Percentiles rank a stretch among this genome's conserved stretches.
phyloP scores from a whole-genome alignment of 2,329 filamentous ascomycete genomes.

The Acephala macrosclerotiorum region DNA sequence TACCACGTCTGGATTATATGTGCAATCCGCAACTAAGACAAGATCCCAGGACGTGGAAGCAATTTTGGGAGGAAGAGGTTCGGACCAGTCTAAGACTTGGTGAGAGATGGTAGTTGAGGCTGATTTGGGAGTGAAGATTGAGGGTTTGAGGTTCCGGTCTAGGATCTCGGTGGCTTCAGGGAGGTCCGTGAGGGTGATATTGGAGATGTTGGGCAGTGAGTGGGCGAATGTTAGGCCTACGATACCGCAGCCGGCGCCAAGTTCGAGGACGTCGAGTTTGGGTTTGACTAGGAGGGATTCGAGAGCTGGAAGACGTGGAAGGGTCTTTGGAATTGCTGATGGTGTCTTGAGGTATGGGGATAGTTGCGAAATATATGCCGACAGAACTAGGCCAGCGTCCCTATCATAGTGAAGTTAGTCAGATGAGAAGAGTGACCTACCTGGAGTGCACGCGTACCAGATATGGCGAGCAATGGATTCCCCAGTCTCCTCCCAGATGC shows the following conservation, averaged over 20 bases:
- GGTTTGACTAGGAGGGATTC: slow-evolving; percentile 26
- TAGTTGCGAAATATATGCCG: slow-evolving; percentile 42
- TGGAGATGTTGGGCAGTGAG: slow-evolving; percentile 44
- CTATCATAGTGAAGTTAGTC: slow-evolving; percentile 37
- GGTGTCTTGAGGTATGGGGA: neutral
- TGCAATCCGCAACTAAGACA: slow-evolving; percentile 74
- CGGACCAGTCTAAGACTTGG: slow-evolving; percentile 69
- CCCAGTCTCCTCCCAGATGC: slow-evolving; percentile 73
- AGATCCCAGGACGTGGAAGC: slow-evolving; percentile 56
- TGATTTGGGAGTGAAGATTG: neutral
- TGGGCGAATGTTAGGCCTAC: slow-evolving; percentile 65
- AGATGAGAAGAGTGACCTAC: slow-evolving; percentile 28
- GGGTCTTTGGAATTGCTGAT: slow-evolving; percentile 4
- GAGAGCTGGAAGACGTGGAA: slow-evolving; percentile 30
- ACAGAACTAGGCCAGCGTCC: slow-evolving; percentile 48
- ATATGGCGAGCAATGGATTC: slow-evolving; percentile 77
- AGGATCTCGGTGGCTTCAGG: slow-evolving; percentile 69
- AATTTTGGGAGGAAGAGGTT: slow-evolving; percentile 48
- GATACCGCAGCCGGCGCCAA: slow-evolving; percentile 74
- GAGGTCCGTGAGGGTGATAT: slow-evolving; percentile 68
- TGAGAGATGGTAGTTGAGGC: slow-evolving; percentile 46
- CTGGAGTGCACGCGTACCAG: slow-evolving; percentile 56
- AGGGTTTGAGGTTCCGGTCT: slow-evolving; percentile 52
- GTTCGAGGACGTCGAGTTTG: slow-evolving; percentile 62
- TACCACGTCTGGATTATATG: slow-evolving; percentile 74